Percentiles rank a stretch among this genome's conserved stretches.
phyloP scores from a whole-genome alignment of 768 basidiomycete species.

The Trametes meyenii region DNA sequence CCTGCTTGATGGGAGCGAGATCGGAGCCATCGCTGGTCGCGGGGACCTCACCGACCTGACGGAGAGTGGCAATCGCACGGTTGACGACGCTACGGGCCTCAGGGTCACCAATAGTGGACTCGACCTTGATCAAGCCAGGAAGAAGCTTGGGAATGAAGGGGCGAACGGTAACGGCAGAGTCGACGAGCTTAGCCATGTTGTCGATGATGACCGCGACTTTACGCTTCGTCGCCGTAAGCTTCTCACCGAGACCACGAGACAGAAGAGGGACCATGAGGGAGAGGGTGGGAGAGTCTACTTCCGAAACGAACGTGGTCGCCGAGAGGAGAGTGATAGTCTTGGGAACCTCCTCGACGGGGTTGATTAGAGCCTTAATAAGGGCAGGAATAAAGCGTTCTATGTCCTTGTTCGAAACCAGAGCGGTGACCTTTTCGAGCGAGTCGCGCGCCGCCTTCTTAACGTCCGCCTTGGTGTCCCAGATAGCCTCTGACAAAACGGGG shows the following conservation, averaged over 20 bases:
- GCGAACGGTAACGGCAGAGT: constrained; percentile 91
- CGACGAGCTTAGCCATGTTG: constrained; percentile 99
- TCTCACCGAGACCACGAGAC: constrained; percentile 91
- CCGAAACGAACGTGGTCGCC: constrained; percentile 99
- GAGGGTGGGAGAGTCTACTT: constrained; percentile 96
- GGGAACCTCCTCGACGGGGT: constrained; percentile 99
- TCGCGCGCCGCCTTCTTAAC: constrained; percentile 98
- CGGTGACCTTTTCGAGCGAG: constrained; percentile 92
- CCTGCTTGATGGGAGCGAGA: constrained; percentile 81
- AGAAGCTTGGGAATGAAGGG: constrained; percentile 96
- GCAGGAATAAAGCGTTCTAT: constrained; percentile 96
- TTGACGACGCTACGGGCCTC: constrained; percentile 93
- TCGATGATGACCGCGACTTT: constrained; percentile 97
- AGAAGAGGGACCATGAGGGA: constrained; percentile 97
- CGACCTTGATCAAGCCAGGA: constrained; percentile 94
- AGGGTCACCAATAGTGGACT: constrained; percentile 93
- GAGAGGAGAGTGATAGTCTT: constrained; percentile 94
- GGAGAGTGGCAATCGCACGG: constrained; percentile 93
- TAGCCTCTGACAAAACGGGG: constrained; percentile 90
- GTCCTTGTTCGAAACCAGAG: constrained; percentile 97
- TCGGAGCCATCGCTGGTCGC: constrained; percentile 84
- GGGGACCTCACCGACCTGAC: constrained; percentile 92
- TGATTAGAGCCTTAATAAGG: constrained; percentile 96
- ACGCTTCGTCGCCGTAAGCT: constrained; percentile 94
- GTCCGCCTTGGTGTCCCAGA: constrained; percentile 99